These are phyloP conservation scores for Erigeron canadensis DNA, from an alignment of 129 eudicot species.

Conservation along the genomic window DNA sequence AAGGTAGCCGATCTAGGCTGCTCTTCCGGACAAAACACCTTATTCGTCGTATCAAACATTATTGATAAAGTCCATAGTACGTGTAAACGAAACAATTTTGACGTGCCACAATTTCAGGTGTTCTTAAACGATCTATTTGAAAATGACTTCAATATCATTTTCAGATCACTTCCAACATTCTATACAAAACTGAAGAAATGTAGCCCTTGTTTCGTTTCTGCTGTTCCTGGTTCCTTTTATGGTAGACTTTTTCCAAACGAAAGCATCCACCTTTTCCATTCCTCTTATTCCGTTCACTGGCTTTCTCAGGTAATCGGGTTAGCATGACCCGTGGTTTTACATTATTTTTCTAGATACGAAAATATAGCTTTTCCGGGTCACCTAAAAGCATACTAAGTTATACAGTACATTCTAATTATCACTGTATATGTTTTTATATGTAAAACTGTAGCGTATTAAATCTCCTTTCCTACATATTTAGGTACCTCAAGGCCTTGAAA, in stretches of 20 bases:
- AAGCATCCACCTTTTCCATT: constrained; percentile 33
- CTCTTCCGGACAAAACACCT: constrained; percentile 34
- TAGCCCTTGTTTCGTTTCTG: constrained; percentile 17
- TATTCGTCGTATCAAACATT: constrained; percentile 15
- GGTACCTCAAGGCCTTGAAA: constrained; percentile 44
- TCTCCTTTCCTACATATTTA: background rate
- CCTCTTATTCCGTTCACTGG: constrained; percentile 32
- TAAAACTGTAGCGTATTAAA: no score
- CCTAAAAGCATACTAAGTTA: no score
- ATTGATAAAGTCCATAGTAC: background rate
- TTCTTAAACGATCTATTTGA: constrained; percentile 32
- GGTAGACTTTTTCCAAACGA: constrained; percentile 31
- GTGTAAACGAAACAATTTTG: background rate
- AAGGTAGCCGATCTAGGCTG: constrained; percentile 38
- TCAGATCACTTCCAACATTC: constrained; percentile 23
- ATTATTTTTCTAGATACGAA: no score
- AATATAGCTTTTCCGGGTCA: no score
- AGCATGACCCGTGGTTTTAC: background rate
- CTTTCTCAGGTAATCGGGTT: constrained; percentile 30
- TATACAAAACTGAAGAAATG: constrained; percentile 1
- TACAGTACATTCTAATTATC: no score
- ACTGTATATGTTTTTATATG: no score
- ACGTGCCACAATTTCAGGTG: constrained; percentile 28
- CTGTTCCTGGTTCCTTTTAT: constrained; percentile 29
- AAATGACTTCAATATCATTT: constrained; percentile 32